Evolutionary conservation across 2,329 filamentous ascomycete genomes (phyloP).

Genomic region (Elsinoe batatas): DNA sequence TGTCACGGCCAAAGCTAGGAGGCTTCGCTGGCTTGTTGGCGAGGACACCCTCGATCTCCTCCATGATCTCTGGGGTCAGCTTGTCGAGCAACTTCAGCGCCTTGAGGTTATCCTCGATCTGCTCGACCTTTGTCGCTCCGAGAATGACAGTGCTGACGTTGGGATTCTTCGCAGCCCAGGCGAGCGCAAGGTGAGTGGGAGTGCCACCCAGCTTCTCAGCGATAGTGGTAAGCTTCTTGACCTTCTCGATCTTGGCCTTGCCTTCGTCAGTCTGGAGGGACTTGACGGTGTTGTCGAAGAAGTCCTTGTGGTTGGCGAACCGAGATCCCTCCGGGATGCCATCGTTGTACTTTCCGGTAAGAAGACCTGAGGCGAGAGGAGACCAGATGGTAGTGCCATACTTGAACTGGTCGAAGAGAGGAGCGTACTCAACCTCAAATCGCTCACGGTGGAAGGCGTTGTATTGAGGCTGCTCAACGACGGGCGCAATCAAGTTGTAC

Average conservation of each 20-base stretch:
- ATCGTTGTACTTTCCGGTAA: constrained; percentile 57
- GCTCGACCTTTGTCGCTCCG: constrained; percentile 41
- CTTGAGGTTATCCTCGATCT: constrained; percentile 41
- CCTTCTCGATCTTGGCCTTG: constrained; percentile 47
- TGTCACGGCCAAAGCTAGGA: constrained; percentile 27
- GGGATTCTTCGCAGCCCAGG: constrained; percentile 50
- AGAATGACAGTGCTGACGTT: constrained; percentile 50
- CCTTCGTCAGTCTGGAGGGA: constrained; percentile 41
- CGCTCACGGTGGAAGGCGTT: constrained; percentile 46
- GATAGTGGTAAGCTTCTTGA: constrained; percentile 43
- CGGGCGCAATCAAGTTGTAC: constrained; percentile 50
- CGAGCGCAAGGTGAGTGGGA: constrained; percentile 45
- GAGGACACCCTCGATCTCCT: constrained; percentile 36
- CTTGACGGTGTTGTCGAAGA: constrained; percentile 48
- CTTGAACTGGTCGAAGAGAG: constrained; percentile 46
- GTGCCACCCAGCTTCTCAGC: constrained; percentile 41
- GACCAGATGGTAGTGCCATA: constrained; percentile 50
- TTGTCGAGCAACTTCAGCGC: constrained; percentile 34
- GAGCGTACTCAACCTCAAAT: constrained; percentile 52
- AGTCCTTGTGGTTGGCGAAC: constrained; percentile 48
- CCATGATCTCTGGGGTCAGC: constrained; percentile 31
- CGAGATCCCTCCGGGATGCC: constrained; percentile 52
- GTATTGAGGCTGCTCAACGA: constrained; percentile 49
- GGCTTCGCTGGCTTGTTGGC: constrained; percentile 31
- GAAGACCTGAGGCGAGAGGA: constrained; percentile 46